Conservation (phyloP, 2,329 filamentous ascomycete genomes). For the Coniosporium tulheliwenetii region DNA sequence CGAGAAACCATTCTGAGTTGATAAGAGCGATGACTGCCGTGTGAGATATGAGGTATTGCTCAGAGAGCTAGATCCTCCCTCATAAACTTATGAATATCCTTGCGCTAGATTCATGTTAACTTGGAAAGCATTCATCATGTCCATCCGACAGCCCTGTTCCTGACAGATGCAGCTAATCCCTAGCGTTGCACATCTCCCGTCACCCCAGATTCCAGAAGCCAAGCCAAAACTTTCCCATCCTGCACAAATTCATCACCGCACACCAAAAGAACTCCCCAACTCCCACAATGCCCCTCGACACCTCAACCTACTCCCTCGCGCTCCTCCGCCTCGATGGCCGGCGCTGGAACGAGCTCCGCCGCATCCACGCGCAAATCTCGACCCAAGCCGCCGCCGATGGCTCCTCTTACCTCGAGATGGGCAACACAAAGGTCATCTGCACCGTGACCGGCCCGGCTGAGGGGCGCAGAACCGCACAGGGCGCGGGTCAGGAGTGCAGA, state of each 20-base stretch:
- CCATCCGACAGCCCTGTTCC: no score
- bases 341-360: constrained; percentile 92
- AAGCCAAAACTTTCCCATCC: no score
- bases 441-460: constrained; percentile 78
- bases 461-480: constrained; percentile 33
- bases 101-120: no score
- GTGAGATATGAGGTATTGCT: no score
- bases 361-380: constrained; percentile 74
- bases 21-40: no score
- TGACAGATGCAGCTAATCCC: no score
- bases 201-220: no score
- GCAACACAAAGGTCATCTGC: constrained; percentile 93
- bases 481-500: constrained; percentile 39
- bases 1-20: no score
- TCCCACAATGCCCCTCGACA: constrained; percentile 74
- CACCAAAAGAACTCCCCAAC: not conserved
- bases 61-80: no score
- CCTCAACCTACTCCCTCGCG: constrained; percentile 76
- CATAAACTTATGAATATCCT: no score
- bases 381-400: constrained; percentile 89
- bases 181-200: no score
- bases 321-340: constrained; percentile 55
- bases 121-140: no score
- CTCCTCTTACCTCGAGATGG: constrained; percentile 88
- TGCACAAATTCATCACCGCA: not conserved